phyloP scores from a whole-genome alignment of 176 grass and related monocot species.

The Ampelocalamus luodianensis region DNA sequence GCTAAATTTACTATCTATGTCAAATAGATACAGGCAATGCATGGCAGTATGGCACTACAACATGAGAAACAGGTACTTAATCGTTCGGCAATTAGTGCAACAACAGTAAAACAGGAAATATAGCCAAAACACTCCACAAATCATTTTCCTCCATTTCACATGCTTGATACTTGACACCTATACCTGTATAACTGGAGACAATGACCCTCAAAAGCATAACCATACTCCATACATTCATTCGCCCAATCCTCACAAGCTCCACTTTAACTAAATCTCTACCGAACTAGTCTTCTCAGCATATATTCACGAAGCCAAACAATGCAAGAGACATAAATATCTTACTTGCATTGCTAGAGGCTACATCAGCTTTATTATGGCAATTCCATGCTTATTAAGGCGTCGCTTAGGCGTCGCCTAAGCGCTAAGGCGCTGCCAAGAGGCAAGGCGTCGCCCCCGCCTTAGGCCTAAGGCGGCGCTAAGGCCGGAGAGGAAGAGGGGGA shows the following conservation, averaged over 20 bases:
- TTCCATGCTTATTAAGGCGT: too few species aligned
- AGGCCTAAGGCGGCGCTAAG: too few species aligned
- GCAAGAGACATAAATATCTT: constrained; percentile 3
- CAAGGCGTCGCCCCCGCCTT: too few species aligned
- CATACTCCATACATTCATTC: neutral
- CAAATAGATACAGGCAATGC: neutral
- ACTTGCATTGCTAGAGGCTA: neutral
- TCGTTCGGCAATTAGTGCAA: constrained; percentile 1
- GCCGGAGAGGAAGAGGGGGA: too few species aligned
- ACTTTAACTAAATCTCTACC: neutral
- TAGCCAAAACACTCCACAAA: neutral
- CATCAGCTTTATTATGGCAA: neutral
- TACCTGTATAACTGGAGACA: neutral
- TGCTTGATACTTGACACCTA: neutral
- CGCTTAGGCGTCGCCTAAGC: too few species aligned
- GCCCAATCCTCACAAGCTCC: neutral
- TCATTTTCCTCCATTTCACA: neutral
- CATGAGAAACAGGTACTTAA: neutral
- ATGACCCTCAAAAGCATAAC: neutral
- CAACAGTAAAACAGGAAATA: constrained; percentile 15
- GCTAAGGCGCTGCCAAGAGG: too few species aligned
- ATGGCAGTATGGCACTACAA: neutral
- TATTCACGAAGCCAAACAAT: neutral
- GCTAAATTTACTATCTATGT: constrained; percentile 7
- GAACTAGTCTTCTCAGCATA: neutral